Evolutionary conservation across 495 filamentous ascomycete genomes (phyloP).

Genomic region (Penicillium coprophilum): DNA sequence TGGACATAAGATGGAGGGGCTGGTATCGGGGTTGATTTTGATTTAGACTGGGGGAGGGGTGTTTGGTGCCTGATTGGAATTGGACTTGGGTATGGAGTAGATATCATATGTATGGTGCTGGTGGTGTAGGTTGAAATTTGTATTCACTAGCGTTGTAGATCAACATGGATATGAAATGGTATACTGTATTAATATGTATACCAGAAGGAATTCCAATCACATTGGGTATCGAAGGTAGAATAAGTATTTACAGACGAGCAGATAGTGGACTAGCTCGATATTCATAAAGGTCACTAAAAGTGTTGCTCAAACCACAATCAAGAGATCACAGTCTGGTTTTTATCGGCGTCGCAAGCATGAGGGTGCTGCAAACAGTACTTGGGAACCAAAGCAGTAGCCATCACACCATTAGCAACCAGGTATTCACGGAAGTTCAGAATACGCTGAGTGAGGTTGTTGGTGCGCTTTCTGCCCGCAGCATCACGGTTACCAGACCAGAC

Average conservation of each 20-base stretch:
- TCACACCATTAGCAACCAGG: conserved; percentile 53
- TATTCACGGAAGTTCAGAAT: conserved; percentile 60
- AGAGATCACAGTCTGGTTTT: conserved; percentile 47
- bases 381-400: conserved; percentile 48
- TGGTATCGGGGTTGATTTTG: not conserved
- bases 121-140: not conserved
- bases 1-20: not conserved
- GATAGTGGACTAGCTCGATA: not conserved
- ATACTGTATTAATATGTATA: not conserved
- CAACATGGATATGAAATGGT: not conserved
- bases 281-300: not conserved
- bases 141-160: not conserved
- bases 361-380: conserved; percentile 58
- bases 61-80: not conserved
- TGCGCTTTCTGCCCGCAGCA: conserved; percentile 46
- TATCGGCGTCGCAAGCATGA: conserved; percentile 55
- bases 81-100: not conserved
- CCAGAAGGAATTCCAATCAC: not conserved
- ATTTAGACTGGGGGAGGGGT: not conserved
- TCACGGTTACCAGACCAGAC: conserved; percentile 57
- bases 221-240: conserved; percentile 17
- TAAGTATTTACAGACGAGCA: conserved; percentile 8
- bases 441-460: conserved; percentile 52
- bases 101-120: not conserved
- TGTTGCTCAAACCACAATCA: not conserved